Percentiles rank a stretch among this genome's conserved stretches.
These are phyloP conservation scores for Arthroderma sp. DNA, from an alignment of 2,329 filamentous ascomycete genomes.

Conservation along the genomic window DNA sequence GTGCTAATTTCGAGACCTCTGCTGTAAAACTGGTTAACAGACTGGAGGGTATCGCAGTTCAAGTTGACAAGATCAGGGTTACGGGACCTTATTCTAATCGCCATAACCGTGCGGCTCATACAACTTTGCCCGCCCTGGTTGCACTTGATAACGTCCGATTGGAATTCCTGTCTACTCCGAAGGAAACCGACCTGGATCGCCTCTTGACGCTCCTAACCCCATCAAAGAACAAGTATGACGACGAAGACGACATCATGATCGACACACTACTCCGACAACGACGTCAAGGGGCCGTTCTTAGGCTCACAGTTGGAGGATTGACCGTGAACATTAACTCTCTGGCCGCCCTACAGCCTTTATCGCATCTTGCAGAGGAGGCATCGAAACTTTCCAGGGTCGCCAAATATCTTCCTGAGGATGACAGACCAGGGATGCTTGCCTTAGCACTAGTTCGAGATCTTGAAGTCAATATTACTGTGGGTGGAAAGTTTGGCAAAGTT, in stretches of 20 bases:
- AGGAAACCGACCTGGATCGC: slow-evolving; percentile 67
- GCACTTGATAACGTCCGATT: slow-evolving; percentile 56
- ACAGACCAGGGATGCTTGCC: slow-evolving; percentile 75
- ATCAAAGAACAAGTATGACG: slow-evolving; percentile 78
- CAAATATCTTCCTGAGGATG: slow-evolving; percentile 92
- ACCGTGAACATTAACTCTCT: slow-evolving; percentile 52
- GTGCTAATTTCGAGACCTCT: slow-evolving; percentile 60
- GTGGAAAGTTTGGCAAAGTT: slow-evolving; percentile 55
- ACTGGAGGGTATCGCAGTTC: slow-evolving; percentile 57
- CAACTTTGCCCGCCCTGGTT: slow-evolving; percentile 47
- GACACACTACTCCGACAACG: slow-evolving; percentile 81
- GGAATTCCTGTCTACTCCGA: slow-evolving; percentile 61
- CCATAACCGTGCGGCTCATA: slow-evolving; percentile 20
- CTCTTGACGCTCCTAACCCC: slow-evolving; percentile 80
- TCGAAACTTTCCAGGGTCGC: slow-evolving; percentile 73
- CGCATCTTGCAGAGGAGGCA: slow-evolving; percentile 64
- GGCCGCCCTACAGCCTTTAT: slow-evolving; percentile 54
- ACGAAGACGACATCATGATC: slow-evolving; percentile 86
- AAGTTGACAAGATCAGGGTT: slow-evolving; percentile 63
- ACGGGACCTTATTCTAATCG: slow-evolving; percentile 55
- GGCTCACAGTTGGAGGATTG: slow-evolving; percentile 54
- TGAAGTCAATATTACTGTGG: slow-evolving; percentile 51
- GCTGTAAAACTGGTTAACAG: slow-evolving; percentile 71
- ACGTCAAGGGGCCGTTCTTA: slow-evolving; percentile 71
- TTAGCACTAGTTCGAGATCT: slow-evolving; percentile 55